Evolutionary conservation across 805 yeast species (phyloP), one percentile per base, ranked within the genome.

Genomic region (Starmera caribaea): DNA sequence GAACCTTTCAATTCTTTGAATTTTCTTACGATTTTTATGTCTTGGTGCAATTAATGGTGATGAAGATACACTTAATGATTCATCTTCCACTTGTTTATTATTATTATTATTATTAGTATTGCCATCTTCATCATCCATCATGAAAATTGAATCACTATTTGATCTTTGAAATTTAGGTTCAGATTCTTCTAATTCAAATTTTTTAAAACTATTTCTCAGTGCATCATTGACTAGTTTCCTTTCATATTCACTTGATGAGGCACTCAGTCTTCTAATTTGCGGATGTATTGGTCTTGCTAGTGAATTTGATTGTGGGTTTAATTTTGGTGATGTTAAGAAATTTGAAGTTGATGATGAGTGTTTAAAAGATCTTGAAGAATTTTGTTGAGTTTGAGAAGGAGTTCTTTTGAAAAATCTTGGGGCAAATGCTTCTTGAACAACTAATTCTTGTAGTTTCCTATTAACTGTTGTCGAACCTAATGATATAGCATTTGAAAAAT

Each of bases 1-100:
- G 56, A 88, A 92, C 45, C 94, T 68, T 61, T 85, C 94, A 32
- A 82, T 76, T 39, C 80, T 63, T 0, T 82, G 75, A 43, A 61
- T 66, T 40, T 66, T 66, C 34, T 68, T 59, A 24, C 59, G 43
- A 49, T 45, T 16, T 12, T 37, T 37, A 34, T 45, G 40, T 8
- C 56, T 50, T 29, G 50, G 48, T 15, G 45, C 42, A 1, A 49
- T 41, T 28, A 48, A 16, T 15, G 57, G 55, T 3, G 55, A 49
- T 5, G 46, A 39, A 14, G 43, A 38, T 30, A 43, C 51, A 12
- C 46, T 45, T 15, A 44, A 24, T 26, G 37, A 34, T 13, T 40
- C 41, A 16, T 41, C 37, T 7, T 30, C 38, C 8, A 16, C 35
- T 16, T 41, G 40, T 3, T 32, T 24, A 9, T 39, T 38, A 14